Base-by-base conservation (phyloP, 805 yeast species). In the Wickerhamiella cacticola region DNA sequence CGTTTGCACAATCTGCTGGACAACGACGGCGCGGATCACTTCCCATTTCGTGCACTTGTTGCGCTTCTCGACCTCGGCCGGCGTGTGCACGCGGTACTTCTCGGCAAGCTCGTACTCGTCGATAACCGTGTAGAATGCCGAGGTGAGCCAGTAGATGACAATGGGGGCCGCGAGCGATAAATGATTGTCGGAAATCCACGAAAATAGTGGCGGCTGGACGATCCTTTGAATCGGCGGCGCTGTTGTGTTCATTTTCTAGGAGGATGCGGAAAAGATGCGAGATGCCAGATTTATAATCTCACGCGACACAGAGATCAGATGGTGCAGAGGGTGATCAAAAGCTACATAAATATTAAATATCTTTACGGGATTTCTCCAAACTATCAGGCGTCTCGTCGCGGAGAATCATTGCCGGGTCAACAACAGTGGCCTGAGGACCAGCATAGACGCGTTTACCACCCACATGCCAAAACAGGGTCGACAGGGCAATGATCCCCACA, bases 1-100 rank as follows among this genome's bases (percentile, higher is more conserved):
- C 2, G 92, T 73, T 68, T 92, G 98, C 49, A 89, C 73, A 12
- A 79, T 51, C 62, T 92, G 98, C 68, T 92, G 97, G 26, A 82
- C 55, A 5, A 85, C 57, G 41, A 92, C 98, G 54, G 88, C 96
- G 51, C 75, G 68, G 15, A 92, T 57, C 9, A 92, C 97, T 41
- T 81, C 82, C 3, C 58, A 45, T 48, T 78, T 65, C 0, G 83
- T 60, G 5, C 85, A 96, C 59, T 77, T 83, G 63, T 92, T 92
- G 55, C 92, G 75, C 45, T 74, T 61, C 26, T 70, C 57, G 49
- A 86, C 85, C 62, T 89, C 97, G 56, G 82, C 94, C 33, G 88
- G 79, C 18, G 97, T 88, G 63, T 92, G 98, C 46, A 92, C 86
- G 55, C 97, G 73, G 66, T 84, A 86, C 60, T 73, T 69, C 58